Evolutionary conservation across 1,284 basidiomycete species (phyloP).

Genomic region (Fomitiporia mediterranea): DNA sequence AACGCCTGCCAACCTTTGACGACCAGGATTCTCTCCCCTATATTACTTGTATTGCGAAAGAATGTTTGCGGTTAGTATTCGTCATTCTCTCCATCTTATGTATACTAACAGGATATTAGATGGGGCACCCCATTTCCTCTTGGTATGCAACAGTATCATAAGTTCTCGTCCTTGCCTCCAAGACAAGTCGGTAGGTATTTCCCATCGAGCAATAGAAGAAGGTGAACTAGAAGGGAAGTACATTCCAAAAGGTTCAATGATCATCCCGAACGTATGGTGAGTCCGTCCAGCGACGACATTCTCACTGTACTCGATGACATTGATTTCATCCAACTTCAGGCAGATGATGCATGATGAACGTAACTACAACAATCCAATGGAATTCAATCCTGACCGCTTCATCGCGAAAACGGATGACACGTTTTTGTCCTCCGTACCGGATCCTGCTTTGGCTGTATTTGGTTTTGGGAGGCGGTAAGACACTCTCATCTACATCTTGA

Average conservation of each 20-base stretch:
- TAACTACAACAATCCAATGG: conserved; percentile 4
- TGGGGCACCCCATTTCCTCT: neutral
- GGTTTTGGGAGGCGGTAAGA: conserved; percentile 32
- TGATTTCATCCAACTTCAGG: neutral
- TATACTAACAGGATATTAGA: neutral
- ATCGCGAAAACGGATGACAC: neutral
- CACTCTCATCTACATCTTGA: conserved; percentile 30
- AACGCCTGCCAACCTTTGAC: conserved; percentile 28
- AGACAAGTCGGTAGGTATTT: conserved; percentile 1
- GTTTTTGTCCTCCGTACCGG: neutral
- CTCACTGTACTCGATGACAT: too few relatives aligned
- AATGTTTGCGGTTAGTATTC: conserved; percentile 4
- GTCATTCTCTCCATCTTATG: neutral
- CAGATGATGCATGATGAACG: conserved; percentile 19
- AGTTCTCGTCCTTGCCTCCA: neutral
- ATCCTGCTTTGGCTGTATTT: conserved; percentile 9
- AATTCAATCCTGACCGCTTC: conserved; percentile 16
- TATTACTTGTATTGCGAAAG: conserved; percentile 17
- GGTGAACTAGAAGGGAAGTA: conserved; percentile 14
- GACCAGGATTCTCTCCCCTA: conserved; percentile 27
- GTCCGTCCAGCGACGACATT: neutral
- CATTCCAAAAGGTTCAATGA: conserved; percentile 16
- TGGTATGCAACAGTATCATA: neutral
- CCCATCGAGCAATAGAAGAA: conserved; percentile 15
- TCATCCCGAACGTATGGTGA: conserved; percentile 20